phyloP scores from a whole-genome alignment of 768 basidiomycete genomes.

The Russula compacta region DNA sequence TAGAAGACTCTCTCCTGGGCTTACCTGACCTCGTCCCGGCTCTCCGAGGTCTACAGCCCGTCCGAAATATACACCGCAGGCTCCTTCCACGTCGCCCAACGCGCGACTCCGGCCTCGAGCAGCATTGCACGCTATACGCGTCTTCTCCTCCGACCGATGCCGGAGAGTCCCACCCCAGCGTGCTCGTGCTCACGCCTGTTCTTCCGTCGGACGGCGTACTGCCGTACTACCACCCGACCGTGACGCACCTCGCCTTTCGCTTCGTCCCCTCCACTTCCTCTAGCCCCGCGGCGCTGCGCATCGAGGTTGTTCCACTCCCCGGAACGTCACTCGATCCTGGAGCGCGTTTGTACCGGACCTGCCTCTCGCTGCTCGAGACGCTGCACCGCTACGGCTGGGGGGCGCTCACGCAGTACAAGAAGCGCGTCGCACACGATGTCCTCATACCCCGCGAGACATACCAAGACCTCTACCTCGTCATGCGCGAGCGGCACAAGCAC shows the following conservation, averaged over 20 bases:
- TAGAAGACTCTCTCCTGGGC: slow-evolving; percentile 32
- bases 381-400: slow-evolving; percentile 89
- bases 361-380: slow-evolving; percentile 70
- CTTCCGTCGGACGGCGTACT: slow-evolving; percentile 36
- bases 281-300: slow-evolving; percentile 33
- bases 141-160: slow-evolving; percentile 15
- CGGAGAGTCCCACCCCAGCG: slow-evolving; percentile 20
- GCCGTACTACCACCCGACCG: slow-evolving; percentile 88
- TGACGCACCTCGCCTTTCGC: slow-evolving; percentile 74
- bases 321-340: slow-evolving; percentile 38
- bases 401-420: slow-evolving; percentile 69
- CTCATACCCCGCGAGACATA: slow-evolving; percentile 68
- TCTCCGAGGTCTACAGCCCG: slow-evolving; percentile 32
- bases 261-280: slow-evolving; percentile 35
- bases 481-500: slow-evolving; percentile 79
- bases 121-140: slow-evolving; percentile 67
- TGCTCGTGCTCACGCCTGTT: slow-evolving; percentile 55
- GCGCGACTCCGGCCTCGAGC: slow-evolving; percentile 64
- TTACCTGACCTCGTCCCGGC: slow-evolving; percentile 27
- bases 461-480: slow-evolving; percentile 82
- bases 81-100: slow-evolving; percentile 73
- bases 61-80: slow-evolving; percentile 52
- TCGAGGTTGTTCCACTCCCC: slow-evolving; percentile 49
- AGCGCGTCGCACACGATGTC: slow-evolving; percentile 77
- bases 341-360: slow-evolving; percentile 72